Evolutionary conservation across 2,329 filamentous ascomycete species (phyloP).

Genomic region (Cladophialophora bantiana): DNA sequence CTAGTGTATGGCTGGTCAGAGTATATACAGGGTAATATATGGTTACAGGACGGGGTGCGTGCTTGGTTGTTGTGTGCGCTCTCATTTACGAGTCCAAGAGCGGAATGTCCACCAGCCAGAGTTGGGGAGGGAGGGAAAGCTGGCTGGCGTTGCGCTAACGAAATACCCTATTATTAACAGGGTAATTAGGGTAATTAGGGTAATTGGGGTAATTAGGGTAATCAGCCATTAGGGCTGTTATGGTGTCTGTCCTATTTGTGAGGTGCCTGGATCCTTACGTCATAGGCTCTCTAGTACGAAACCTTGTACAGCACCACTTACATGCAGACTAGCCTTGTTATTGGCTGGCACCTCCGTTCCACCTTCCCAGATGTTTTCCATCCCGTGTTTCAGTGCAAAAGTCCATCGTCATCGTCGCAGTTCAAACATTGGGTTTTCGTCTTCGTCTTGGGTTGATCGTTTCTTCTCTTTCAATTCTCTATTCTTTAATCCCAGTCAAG

Average conservation of each 20-base stretch:
- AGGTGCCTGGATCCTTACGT: not conserved
- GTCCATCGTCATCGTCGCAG: not conserved
- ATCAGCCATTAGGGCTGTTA: no score
- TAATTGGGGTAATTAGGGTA: no score
- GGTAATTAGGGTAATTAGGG: no score
- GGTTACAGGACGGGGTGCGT: no score
- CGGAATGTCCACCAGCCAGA: no score
- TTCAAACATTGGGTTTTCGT: not conserved
- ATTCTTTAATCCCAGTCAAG: not conserved
- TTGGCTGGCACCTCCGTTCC: not conserved
- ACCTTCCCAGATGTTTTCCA: conserved; percentile 6
- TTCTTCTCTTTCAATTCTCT: conserved; percentile 9
- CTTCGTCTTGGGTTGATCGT: not conserved
- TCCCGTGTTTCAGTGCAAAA: not conserved
- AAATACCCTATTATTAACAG: no score
- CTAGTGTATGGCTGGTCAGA: no score
- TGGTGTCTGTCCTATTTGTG: not conserved
- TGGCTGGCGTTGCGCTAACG: no score
- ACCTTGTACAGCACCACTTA: not conserved
- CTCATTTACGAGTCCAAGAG: no score
- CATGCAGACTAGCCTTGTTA: not conserved
- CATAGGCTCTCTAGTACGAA: not conserved
- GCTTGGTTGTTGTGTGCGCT: no score
- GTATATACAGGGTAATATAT: no score
- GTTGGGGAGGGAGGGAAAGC: no score